A percentile compares a stretch with the other conserved stretches of the same genome.
Evolutionary conservation across 2,329 filamentous ascomycete genomes (phyloP).

Genomic region (Fusarium neocosmosporiellum): DNA sequence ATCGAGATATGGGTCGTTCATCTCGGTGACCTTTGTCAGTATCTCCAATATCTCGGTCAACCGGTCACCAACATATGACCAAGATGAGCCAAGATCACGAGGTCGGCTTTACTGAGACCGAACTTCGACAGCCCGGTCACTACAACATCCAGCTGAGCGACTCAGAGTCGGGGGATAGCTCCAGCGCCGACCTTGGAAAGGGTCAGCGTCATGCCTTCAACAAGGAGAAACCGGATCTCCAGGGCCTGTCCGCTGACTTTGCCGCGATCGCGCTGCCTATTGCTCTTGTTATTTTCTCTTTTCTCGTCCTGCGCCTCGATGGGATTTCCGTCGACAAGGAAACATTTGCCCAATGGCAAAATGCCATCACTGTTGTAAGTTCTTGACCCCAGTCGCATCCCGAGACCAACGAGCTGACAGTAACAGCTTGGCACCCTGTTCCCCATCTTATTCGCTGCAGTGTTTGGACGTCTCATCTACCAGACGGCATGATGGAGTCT

Average conservation of each 20-base stretch:
- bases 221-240: background rate
- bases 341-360: background rate
- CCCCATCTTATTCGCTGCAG: background rate
- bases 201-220: background rate
- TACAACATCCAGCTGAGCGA: background rate
- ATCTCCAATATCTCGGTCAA: background rate
- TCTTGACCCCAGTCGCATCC: background rate
- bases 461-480: background rate
- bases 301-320: background rate
- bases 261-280: background rate
- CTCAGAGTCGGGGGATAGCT: background rate
- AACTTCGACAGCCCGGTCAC: background rate
- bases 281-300: background rate
- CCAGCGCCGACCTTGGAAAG: background rate
- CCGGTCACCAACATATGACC: background rate
- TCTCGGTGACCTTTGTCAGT: background rate
- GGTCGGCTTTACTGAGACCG: background rate
- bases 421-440: background rate
- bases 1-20: background rate
- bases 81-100: background rate
- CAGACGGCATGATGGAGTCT: background rate
- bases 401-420: background rate
- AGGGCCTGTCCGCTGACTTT: background rate
- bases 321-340: background rate
- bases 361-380: background rate